phyloP scores from a whole-genome alignment of 2,329 filamentous ascomycete species.

The Fusarium sp. region DNA sequence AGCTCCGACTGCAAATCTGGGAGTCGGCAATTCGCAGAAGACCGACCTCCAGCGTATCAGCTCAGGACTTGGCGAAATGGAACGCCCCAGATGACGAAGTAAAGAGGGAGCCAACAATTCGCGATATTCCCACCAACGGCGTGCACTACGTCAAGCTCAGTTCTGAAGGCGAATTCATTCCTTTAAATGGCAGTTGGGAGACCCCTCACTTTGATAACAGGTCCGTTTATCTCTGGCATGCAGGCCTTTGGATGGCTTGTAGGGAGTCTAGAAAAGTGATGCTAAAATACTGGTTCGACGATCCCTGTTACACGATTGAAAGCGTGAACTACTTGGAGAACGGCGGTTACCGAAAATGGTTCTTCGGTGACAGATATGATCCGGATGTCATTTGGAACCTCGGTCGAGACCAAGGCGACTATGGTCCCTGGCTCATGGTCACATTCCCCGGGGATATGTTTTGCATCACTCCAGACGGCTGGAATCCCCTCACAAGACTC shows the following conservation, averaged over 20 bases:
- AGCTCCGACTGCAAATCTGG: background rate
- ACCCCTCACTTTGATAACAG: background rate
- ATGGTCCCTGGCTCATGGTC: background rate
- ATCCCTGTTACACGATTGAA: no score
- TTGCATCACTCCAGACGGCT: background rate
- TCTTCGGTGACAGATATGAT: background rate
- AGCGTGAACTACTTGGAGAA: background rate
- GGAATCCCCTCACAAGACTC: no score
- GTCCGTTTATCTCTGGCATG: background rate
- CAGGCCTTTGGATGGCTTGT: background rate
- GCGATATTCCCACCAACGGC: background rate
- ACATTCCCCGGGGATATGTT: background rate
- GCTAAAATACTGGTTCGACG: background rate
- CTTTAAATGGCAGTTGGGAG: background rate
- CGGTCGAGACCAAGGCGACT: rapidly evolving
- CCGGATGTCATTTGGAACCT: background rate
- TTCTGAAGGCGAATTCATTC: background rate
- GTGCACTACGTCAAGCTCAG: background rate
- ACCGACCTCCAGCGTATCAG: background rate
- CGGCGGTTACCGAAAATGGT: background rate
- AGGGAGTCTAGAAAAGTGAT: background rate
- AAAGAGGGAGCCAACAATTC: background rate
- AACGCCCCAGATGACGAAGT: no score
- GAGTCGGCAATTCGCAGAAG: background rate
- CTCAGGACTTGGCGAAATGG: no score